Conservation (phyloP, 169 alveolate species). For the Cryptosporidium andersoni region DNA sequence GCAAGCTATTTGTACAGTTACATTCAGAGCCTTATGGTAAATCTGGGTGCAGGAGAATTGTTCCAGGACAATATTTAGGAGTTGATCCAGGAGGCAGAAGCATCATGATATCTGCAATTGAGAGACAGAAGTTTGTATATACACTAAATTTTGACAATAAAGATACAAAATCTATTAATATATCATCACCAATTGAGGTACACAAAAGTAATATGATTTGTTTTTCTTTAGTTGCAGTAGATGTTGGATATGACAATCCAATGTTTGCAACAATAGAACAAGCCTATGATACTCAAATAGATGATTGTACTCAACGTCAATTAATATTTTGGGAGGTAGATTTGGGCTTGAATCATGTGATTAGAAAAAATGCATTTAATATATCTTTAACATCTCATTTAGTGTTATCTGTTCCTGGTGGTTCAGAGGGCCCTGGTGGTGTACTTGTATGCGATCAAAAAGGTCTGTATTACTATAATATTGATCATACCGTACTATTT, state of each 20-base stretch:
- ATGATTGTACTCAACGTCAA: conserved; percentile 87
- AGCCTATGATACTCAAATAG: conserved; percentile 86
- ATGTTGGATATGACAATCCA: conserved; percentile 92
- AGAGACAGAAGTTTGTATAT: conserved; percentile 97
- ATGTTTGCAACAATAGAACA: conserved; percentile 97
- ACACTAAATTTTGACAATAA: conserved; percentile 93
- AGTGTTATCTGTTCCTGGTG: conserved; percentile 93
- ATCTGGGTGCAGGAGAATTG: conserved; percentile 93
- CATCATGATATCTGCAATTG: conserved; percentile 97
- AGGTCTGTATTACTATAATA: conserved; percentile 90
- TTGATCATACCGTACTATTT: conserved; percentile 89
- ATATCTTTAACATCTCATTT: conserved; percentile 87
- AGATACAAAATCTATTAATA: conserved; percentile 89
- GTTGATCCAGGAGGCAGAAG: conserved; percentile 99
- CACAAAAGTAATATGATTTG: conserved; percentile 76
- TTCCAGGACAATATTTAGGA: conserved; percentile 98
- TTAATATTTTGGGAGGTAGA: conserved; percentile 98
- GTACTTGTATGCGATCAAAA: conserved; percentile 96
- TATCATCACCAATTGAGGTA: conserved; percentile 76
- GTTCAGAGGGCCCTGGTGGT: conserved; percentile 97
- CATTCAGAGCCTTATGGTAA: conserved; percentile 98
- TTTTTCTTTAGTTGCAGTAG: conserved; percentile 78
- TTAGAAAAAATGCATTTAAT: conserved; percentile 85
- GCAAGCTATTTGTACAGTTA: conserved; percentile 88
- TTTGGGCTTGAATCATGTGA: conserved; percentile 97